Evolutionary conservation across 192 early-diverging fungal species (phyloP).

Genomic region (Spinellus fusiger): DNA sequence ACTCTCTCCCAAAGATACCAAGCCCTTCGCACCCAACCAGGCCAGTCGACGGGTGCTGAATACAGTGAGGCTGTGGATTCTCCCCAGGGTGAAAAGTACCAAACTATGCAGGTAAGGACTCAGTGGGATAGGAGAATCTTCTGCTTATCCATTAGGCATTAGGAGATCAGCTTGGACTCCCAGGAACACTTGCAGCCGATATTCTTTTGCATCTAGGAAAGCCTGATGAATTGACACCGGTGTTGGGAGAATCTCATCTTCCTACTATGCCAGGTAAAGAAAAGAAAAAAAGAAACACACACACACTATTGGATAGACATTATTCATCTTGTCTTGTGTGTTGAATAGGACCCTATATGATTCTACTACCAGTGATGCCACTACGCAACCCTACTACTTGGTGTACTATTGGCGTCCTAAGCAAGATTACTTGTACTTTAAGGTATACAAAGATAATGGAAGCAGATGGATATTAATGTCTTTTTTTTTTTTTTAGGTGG

Average conservation of each 20-base stretch:
- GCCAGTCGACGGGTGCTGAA: conserved; percentile 31
- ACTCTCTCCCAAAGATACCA: conserved; percentile 26
- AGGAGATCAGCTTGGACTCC: conserved; percentile 39
- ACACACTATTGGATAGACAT: not conserved
- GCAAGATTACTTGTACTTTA: conserved; percentile 35
- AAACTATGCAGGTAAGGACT: conserved; percentile 28
- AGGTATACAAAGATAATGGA: conserved; percentile 8
- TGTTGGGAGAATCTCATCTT: conserved; percentile 3
- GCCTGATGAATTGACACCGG: conserved; percentile 42
- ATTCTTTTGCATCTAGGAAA: conserved; percentile 38
- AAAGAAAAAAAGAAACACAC: not conserved
- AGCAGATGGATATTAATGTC: not conserved
- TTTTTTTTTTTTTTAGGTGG: conserved; percentile 24
- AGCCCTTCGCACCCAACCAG: conserved; percentile 27
- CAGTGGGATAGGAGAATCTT: not conserved
- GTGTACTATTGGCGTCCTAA: conserved; percentile 20
- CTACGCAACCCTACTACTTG: conserved; percentile 21
- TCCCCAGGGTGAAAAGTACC: conserved; percentile 37
- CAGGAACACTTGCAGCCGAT: conserved; percentile 35
- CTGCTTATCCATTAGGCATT: conserved; percentile 24
- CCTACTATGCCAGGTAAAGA: conserved; percentile 30
- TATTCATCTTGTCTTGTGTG: too few relatives aligned
- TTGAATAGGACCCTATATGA: not conserved
- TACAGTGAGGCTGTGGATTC: conserved; percentile 26
- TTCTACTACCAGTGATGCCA: not conserved